These are phyloP conservation scores for Aspergillus felis DNA, from an alignment of 2,329 filamentous ascomycete species.

Conservation along the genomic window DNA sequence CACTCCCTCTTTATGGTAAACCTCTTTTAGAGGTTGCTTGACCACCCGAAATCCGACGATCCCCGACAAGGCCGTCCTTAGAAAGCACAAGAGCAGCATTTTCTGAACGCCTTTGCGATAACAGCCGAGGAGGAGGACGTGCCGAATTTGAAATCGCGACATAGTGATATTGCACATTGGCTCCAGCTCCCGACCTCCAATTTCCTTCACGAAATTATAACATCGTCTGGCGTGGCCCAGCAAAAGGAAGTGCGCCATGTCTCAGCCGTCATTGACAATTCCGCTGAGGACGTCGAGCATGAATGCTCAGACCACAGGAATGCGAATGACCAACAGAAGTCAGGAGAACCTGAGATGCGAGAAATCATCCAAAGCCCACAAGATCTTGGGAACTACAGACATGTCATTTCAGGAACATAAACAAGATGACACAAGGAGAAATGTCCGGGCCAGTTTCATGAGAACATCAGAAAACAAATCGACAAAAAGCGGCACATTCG, in stretches of 20 bases:
- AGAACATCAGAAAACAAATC: slow-evolving; percentile 38
- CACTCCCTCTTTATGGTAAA: neutral
- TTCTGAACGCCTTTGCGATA: neutral
- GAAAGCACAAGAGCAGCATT: neutral
- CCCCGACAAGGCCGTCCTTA: neutral
- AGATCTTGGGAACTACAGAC: slow-evolving; percentile 29
- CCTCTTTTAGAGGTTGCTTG: neutral
- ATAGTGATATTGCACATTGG: neutral
- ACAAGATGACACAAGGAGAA: slow-evolving; percentile 22
- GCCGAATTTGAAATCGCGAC: neutral
- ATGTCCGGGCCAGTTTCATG: slow-evolving; percentile 37
- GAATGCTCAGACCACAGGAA: slow-evolving; percentile 10
- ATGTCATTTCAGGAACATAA: slow-evolving; percentile 19
- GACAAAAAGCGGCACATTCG: slow-evolving; percentile 20
- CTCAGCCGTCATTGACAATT: slow-evolving; percentile 11
- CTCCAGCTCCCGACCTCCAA: neutral
- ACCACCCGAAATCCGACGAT: neutral
- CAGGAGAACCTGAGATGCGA: slow-evolving; percentile 16
- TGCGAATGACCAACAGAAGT: slow-evolving; percentile 6
- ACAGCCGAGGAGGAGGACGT: neutral
- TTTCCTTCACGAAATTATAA: neutral
- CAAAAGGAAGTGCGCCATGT: slow-evolving; percentile 5
- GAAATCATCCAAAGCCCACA: slow-evolving; percentile 28
- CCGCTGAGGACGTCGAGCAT: slow-evolving; percentile 16
- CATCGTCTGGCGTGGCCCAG: neutral